Evolutionary conservation across 305 asterid genomes (phyloP), one percentile per base, ranked within the genome.

Genomic region (Withania somnifera): DNA sequence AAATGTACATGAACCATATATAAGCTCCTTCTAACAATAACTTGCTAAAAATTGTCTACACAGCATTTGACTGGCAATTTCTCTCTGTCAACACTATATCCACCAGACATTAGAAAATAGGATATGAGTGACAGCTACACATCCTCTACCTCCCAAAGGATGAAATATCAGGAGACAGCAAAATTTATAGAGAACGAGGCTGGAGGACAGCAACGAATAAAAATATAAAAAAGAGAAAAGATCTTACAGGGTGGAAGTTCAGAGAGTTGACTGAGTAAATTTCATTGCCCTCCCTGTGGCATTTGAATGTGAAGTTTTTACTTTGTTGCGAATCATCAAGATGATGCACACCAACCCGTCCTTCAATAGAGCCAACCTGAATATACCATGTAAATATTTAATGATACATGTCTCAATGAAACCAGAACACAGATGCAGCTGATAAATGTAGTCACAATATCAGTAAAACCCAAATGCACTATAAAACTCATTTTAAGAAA

Each of bases 301-400:
- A 95, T 89, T 95, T 94, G 92, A 95, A 94, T 83, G 99, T 94
- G 85, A 95, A 95, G 86, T 95, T 95, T 89, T 94, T 94, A 87
- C 85, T 85, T 82, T 91, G 85, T 82, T 87, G 97, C 22, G 97
- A 60, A 76, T 94, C 99, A 81, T 95, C 99, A 51, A 94, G 91
- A 84, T 95, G 98, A 87, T 95, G 99, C 64, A 94, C 97, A 32
- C 99, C 98, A 20, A 92, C 98, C 87, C 98, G 93, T 83, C 98
- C 99, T 89, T 94, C 99, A 86, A 94, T 93, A 69, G 99, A 95
- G 76, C 99, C 99, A 84, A 95, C 97, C 99, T 95, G 88, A 64
- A 87, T 60, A 67, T 66, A 58, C 34, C 53, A 54, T 56, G 67
- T 83, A 81, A 45, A 79, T 63, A 45, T 63, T 26, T 26, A 73